Evolutionary conservation across 1,139 yeast genomes (phyloP).

Genomic region (Debaryomyces sp.): DNA sequence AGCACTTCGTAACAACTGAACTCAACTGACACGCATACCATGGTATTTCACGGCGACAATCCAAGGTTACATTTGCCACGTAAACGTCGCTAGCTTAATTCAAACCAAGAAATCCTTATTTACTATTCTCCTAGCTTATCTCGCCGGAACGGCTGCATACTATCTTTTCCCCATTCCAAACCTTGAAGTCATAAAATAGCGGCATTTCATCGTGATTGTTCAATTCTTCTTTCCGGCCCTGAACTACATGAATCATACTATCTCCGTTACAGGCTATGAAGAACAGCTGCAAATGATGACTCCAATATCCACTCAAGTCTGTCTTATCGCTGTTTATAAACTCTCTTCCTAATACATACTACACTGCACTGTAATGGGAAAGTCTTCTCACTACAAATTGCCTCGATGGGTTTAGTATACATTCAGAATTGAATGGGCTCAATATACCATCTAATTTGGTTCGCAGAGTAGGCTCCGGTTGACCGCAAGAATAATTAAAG

Average conservation of each 20-base stretch:
- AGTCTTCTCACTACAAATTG: neutral
- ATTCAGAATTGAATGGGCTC: neutral
- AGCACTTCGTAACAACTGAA: neutral
- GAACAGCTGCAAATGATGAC: neutral
- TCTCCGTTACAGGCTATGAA: neutral
- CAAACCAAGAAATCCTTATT: neutral
- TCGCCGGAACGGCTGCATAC: neutral
- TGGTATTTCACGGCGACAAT: neutral
- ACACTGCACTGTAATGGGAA: neutral
- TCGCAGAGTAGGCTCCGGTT: constrained; percentile 3
- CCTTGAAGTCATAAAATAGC: neutral
- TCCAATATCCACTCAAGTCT: neutral
- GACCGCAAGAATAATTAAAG: constrained; percentile 1
- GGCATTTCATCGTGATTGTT: neutral
- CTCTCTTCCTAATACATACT: neutral
- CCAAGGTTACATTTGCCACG: neutral
- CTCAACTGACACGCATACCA: neutral
- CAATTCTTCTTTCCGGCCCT: neutral
- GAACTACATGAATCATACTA: neutral
- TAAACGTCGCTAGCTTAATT: neutral
- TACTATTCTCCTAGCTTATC: neutral
- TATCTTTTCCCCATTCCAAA: neutral
- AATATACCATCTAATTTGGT: neutral
- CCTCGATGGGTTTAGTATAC: neutral
- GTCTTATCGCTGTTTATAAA: neutral